Base-by-base conservation (phyloP, 345 rosid species). In the Pseudoturritis turrita region DNA sequence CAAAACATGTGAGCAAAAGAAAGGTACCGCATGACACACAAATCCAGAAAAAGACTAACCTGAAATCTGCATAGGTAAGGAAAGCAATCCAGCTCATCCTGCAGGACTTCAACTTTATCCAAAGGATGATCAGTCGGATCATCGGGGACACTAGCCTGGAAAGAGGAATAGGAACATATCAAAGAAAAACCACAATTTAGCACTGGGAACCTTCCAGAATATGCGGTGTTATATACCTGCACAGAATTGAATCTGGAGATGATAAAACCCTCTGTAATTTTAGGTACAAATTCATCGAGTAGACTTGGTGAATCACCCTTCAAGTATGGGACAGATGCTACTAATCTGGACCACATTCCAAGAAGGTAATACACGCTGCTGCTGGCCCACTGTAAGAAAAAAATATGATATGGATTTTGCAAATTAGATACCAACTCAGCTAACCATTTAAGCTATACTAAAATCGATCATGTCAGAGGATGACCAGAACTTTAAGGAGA, bases 11-110 rank as follows among this genome's bases (percentile, higher is more conserved):
- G 39, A 45, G 28, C 60, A 2, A 52, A 54, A 62, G 13, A 21
- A 62, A 59, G 50, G 44, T 54, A 69, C 23, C 13, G 13, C n/a
- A 53, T 57, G 49, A 72, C 72, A 17, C 33, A 13, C 11, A 66
- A 3, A 71, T 44, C 28, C 53, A 33, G 50, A 51, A 55, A 53
- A 65, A 62, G 14, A 29, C 35, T 40, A 81, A 96, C 99, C 99
- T 96, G 98, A 83, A 92, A 96, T 87, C 97, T 86, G 77, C 99
- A 96, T 46, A 96, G 89, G 79, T 86, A 82, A 63, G 99, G 99
- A 84, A 96, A 92, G 85, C 94, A 88, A 77, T 96, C 99, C 17
- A 96, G 89, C 78, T 96, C 98, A 81, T 96, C 99, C 80, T 96
- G 99, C 70, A 96, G 92, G 78, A 88, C 88, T 82, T 96, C 99